These are phyloP conservation scores for Schwanniomyces vanrijiae DNA, from an alignment of 805 yeast species.

Conservation along the genomic window DNA sequence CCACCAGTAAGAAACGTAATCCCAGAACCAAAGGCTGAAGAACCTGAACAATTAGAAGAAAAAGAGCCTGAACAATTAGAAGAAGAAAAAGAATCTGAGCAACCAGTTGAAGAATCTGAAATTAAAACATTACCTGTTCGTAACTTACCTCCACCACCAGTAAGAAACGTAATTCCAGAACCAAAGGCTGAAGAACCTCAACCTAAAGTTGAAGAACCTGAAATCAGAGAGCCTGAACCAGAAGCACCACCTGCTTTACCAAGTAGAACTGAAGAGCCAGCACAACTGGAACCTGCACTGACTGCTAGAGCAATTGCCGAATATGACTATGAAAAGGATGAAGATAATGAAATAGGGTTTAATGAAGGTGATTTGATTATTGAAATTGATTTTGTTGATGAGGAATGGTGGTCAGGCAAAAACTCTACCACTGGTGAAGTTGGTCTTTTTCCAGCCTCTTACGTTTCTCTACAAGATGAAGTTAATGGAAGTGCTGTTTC, in stretches of 20 bases:
- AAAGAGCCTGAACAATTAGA: slow-evolving; percentile 2
- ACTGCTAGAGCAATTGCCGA: slow-evolving; percentile 65
- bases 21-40: slow-evolving; percentile 1
- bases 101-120: slow-evolving; percentile 3
- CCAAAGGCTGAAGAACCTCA: slow-evolving; percentile 5
- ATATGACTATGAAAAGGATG: slow-evolving; percentile 76
- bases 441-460: slow-evolving; percentile 59
- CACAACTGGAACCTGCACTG: slow-evolving; percentile 9
- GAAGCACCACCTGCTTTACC: slow-evolving; percentile 18
- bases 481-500: slow-evolving; percentile 12
- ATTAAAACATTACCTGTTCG: slow-evolving; percentile 15
- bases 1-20: neutral
- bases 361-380: slow-evolving; percentile 64
- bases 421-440: slow-evolving; percentile 42
- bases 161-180: slow-evolving; percentile 7
- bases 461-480: slow-evolving; percentile 41
- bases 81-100: slow-evolving; percentile 6
- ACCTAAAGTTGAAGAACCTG: slow-evolving; percentile 19
- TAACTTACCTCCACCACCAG: slow-evolving; percentile 17
- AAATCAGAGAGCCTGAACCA: slow-evolving; percentile 24
- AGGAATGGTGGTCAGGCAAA: slow-evolving; percentile 67
- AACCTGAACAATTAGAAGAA: slow-evolving; percentile 9
- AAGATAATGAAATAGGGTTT: slow-evolving; percentile 71
- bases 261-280: slow-evolving; percentile 8
- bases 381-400: slow-evolving; percentile 70